These are phyloP conservation scores for Tricholoma sp. DNA, from an alignment of 768 basidiomycete genomes.

Conservation along the genomic window DNA sequence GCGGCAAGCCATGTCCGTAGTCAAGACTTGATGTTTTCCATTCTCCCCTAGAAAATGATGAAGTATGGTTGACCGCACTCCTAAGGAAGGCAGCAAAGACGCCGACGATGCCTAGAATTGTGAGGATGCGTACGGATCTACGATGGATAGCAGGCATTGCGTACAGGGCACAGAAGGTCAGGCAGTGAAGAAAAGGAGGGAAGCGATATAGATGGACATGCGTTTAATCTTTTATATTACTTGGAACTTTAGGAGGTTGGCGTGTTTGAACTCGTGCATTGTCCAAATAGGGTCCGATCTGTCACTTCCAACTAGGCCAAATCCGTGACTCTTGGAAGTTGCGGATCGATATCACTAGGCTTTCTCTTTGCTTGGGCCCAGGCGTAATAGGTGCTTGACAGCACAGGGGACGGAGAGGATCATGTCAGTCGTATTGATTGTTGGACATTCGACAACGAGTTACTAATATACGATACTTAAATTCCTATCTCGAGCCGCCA, in stretches of 20 bases:
- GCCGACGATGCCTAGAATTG: not conserved
- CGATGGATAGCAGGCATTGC: not conserved
- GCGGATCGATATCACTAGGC: no score
- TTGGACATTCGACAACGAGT: no score
- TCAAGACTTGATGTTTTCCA: not conserved
- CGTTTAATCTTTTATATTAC: not conserved
- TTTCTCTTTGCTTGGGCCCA: no score
- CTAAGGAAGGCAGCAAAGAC: not conserved
- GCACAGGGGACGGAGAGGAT: no score
- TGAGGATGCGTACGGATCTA: not conserved
- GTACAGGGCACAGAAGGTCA: not conserved
- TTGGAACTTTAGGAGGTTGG: not conserved
- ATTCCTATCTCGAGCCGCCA: no score
- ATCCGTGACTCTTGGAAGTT: no score
- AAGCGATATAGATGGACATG: not conserved
- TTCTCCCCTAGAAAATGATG: not conserved
- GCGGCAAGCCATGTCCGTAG: not conserved
- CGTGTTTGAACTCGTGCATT: not conserved
- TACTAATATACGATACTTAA: no score
- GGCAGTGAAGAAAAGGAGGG: not conserved
- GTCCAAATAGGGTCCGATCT: not conserved
- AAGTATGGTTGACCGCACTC: not conserved
- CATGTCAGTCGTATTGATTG: no score
- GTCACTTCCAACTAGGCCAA: no score
- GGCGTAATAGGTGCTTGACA: no score